A percentile compares a stretch with the other conserved stretches of the same genome.
These are phyloP conservation scores for Smallanthus sonchifolius DNA, from an alignment of 129 eudicot genomes.

Conservation along the genomic window DNA sequence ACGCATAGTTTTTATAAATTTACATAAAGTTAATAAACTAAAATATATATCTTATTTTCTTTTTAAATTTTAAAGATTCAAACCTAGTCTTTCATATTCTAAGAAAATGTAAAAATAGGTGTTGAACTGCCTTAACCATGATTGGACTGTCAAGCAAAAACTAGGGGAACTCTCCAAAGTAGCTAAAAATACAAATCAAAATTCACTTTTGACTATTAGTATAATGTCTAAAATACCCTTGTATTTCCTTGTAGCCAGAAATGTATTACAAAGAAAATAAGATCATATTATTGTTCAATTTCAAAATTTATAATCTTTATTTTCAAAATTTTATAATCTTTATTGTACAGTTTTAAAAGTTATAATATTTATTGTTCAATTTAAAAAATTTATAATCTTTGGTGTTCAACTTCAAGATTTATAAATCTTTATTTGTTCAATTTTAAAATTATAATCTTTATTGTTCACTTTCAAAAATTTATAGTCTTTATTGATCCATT, in stretches of 20 bases:
- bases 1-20: not conserved
- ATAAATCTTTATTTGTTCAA: not conserved
- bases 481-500: not conserved
- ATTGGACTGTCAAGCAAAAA: conserved; percentile 10
- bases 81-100: not conserved
- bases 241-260: too few relatives aligned
- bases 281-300: not conserved
- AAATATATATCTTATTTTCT: not conserved
- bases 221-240: not conserved
- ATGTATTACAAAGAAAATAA: not conserved
- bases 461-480: not conserved
- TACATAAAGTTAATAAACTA: not conserved
- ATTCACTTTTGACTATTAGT: not conserved
- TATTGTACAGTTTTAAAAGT: not conserved
- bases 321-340: not conserved
- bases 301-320: not conserved
- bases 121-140: not conserved
- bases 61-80: not conserved
- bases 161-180: not conserved
- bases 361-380: not conserved
- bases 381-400: not conserved
- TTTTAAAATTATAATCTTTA: not conserved
- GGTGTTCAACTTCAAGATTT: not conserved
- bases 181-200: not conserved
- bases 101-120: not conserved